Percentiles rank a stretch among this genome's conserved stretches.
Evolutionary conservation across 768 basidiomycete species (phyloP).

Genomic region (Leccinum rimulosum): DNA sequence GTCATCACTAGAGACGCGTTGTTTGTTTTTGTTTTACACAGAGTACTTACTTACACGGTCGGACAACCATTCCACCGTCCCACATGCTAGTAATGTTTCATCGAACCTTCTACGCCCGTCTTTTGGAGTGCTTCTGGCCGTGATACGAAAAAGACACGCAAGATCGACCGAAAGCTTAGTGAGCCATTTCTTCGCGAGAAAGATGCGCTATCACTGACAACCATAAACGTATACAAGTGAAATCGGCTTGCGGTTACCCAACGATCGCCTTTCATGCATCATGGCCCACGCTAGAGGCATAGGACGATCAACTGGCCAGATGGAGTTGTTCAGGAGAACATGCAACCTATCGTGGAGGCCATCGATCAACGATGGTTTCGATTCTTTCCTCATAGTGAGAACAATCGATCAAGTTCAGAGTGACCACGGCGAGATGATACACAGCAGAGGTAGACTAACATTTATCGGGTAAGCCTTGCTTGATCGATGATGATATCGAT

Average conservation of each 20-base stretch:
- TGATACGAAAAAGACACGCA: not conserved
- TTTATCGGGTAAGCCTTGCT: no score
- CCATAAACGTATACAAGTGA: not conserved
- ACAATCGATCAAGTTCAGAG: not conserved
- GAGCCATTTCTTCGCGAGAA: not conserved
- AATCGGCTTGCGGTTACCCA: not conserved
- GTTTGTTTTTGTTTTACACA: not conserved
- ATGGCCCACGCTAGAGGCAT: no score
- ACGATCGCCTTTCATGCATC: not conserved
- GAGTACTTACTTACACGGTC: no score
- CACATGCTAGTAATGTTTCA: no score
- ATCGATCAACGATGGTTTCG: no score
- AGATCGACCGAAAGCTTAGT: constrained; percentile 11
- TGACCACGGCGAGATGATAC: not conserved
- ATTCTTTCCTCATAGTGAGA: no score
- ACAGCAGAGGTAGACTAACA: not conserved
- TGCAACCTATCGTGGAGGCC: not conserved
- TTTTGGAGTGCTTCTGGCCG: not conserved
- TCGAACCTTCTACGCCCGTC: not conserved
- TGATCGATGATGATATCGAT: no score
- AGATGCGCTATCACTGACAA: not conserved
- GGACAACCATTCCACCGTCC: no score
- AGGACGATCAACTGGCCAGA: not conserved
- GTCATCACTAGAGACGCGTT: not conserved
- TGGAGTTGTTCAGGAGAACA: not conserved